Percentiles rank a stretch among this genome's conserved stretches.
Evolutionary conservation across 2,329 filamentous ascomycete species (phyloP).

Genomic region (Penicillium occitanis): DNA sequence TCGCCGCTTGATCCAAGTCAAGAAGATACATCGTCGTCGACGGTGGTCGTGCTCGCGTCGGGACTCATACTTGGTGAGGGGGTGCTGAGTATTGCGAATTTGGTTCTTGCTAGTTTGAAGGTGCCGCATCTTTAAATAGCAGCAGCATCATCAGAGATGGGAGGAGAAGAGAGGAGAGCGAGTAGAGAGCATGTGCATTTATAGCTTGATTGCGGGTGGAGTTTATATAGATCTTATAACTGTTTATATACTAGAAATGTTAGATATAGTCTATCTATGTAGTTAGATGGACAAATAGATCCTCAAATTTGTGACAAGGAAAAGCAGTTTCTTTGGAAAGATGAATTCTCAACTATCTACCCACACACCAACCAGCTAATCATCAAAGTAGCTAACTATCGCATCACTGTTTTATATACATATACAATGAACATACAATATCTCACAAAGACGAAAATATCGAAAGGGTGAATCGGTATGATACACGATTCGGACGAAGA

Average conservation of each 20-base stretch:
- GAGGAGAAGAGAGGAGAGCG: background rate
- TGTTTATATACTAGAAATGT: background rate
- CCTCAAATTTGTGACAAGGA: background rate
- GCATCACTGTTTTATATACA: conserved; percentile 12
- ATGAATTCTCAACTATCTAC: background rate
- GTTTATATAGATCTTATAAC: background rate
- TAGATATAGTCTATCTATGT: background rate
- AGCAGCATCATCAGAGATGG: too few species aligned
- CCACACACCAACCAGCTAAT: conserved; percentile 8
- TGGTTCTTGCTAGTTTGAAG: conserved; percentile 72
- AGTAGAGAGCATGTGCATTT: background rate
- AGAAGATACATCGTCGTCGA: conserved; percentile 49
- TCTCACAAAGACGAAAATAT: background rate
- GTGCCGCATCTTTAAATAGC: conserved; percentile 67
- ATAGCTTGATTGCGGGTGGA: background rate
- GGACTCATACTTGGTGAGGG: conserved; percentile 93
- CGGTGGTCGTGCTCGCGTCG: conserved; percentile 82
- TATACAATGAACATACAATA: conserved; percentile 9
- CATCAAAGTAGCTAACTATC: conserved; percentile 1
- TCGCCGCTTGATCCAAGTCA: conserved; percentile 12
- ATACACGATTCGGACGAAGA: background rate
- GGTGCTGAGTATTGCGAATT: conserved; percentile 84
- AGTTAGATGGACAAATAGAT: background rate
- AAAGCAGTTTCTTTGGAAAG: background rate
- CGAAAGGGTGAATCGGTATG: background rate